Base-by-base conservation (phyloP, 192 early-diverging fungal genomes). In the Geranomyces michiganensis region DNA sequence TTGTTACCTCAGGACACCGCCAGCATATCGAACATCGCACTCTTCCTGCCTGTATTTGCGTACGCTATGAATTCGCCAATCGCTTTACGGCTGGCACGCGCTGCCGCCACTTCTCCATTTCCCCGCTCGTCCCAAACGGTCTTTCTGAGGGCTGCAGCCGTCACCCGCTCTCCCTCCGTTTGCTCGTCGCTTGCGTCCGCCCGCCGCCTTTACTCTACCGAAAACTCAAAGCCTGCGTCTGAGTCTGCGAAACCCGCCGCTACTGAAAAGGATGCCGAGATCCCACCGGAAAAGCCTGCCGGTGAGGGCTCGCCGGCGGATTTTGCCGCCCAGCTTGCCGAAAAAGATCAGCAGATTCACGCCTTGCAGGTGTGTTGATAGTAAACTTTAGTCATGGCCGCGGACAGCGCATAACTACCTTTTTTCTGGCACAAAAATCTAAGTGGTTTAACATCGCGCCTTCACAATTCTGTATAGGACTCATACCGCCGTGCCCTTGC, bases 401-500 rank as follows among this genome's bases (percentile, higher is more conserved):
- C n/a, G 21, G 7, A 14, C n/a, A n/a, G n/a, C n/a, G n/a, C 27
- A 7, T 41, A 30, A 22, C 61, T n/a, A 24, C 64, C 48, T 53
- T 19, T 41, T 33, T 72, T 19, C 31, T 27, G 7, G 15, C 17
- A 27, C 24, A 8, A 7, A 8, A 30, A 29, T 27, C 26, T 48
- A 33, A 24, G 15, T 32, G 21, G 15, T 29, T 33, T 60, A n/a
- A n/a, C n/a, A n/a, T n/a, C n/a, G n/a, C n/a, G n/a, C n/a, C n/a
- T n/a, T n/a, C n/a, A n/a, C n/a, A n/a, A n/a, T 17, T 60, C 56
- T 41, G 36, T 41, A 17, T 61, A 96, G 92, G 94, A 98, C 77
- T 82, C 85, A 26, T 95, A 98, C 78, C 82, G 94, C 70, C 91
- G 96, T 64, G 89, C 91, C 55, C 85, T 99, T 30, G 98, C 98